Base-by-base conservation (phyloP, 2,329 filamentous ascomycete genomes). In the Ascochyta clinopodiicola region DNA sequence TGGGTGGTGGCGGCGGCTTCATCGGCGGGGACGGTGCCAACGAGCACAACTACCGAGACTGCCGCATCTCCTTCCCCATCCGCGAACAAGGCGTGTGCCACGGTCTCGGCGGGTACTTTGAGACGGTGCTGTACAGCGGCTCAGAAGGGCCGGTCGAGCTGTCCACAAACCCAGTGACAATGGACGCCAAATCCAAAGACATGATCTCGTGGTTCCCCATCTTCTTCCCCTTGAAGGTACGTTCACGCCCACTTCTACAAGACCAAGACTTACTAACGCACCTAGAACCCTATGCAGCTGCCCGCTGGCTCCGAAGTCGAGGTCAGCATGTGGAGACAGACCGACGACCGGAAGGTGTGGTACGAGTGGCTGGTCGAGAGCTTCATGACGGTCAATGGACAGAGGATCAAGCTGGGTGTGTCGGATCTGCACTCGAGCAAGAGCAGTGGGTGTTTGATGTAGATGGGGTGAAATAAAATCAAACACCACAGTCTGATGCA, bases 191-290 rank as follows among this genome's bases (percentile, higher is more conserved):
- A 84, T 96, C 92, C 81, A 90, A 89, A 71, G 93, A 96, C 68
- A 99, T 99, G 96, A 96, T 97, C 61, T 96, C 91, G 51, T 99
- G 95, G 95, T 99, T 99, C 74, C 95, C 95, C 1, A 98, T 99
- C 27, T 97, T 94, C 79, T 99, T 99, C 72, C 95, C 96, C 0
- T 79, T 99, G 13, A 96, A 95, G 86, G 92, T 93, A 80, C 70
- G 84, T 39, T 29, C 8, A 4, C 34, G 19, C 15, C 2, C 15
- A 9, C 39, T 8, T 37, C 10, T 17, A 15, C 24, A 12, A 6
- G 8, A 40, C 13, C 7, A 27, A 24, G 19, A 29, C 43, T 46
- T 12, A 52, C 19, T 25, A 35, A n/a, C 5, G 12, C 2, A 1
- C 38, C n/a, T 63, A 96, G 92, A 87, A 86, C 66, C 94, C 95